Evolutionary conservation across 1,284 basidiomycete species (phyloP), one percentile per base, ranked within the genome.

Genomic region (Coniferiporia sulphurascens): DNA sequence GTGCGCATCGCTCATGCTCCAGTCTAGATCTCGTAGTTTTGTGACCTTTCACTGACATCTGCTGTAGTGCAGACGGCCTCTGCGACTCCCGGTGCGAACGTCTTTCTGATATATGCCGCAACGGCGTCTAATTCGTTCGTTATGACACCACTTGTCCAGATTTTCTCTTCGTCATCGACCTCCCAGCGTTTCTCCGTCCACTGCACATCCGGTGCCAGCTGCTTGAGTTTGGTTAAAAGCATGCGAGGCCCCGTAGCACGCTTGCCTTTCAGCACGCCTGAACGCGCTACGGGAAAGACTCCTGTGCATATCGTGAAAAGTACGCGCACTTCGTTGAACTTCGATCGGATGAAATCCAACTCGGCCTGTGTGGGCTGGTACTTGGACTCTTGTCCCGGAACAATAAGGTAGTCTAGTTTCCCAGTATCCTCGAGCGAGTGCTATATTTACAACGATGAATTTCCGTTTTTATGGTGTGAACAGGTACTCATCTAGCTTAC

Each of bases 151-250:
- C 38, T 43, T n/a, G 38, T 21, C 52, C 52, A 54, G 13, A 54
- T 13, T 36, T 54, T 54, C 35, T 38, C 52, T 17, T 54, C 35
- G 10, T 17, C 38, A 34, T 19, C 36, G 21, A 17, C 12, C 35
- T 22, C 41, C 52, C 52, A 54, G 21, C 34, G 52, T 36, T 54
- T 54, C 19, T 54, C 52, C 13, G 27, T 19, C 52, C 52, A 54
- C 43, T 54, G 21, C 17, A 54, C 52, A 32, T 54, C 52, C 13
- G 52, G 52, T 15, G 43, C 36, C 8, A 19, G 5, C 5, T 41
- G n/a, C 38, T 19, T 17, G 34, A 54, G 36, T n/a, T n/a, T 3
- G 9, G 52, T 36, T 1, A 54, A 2, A n/a, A 54, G 1, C 17
- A 17, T 38, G 10, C 36, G 52, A 1, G 52, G 27, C 21, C 35